Conservation (phyloP, 2,329 filamentous ascomycete genomes). For the Trichophyton mentagrophytes region DNA sequence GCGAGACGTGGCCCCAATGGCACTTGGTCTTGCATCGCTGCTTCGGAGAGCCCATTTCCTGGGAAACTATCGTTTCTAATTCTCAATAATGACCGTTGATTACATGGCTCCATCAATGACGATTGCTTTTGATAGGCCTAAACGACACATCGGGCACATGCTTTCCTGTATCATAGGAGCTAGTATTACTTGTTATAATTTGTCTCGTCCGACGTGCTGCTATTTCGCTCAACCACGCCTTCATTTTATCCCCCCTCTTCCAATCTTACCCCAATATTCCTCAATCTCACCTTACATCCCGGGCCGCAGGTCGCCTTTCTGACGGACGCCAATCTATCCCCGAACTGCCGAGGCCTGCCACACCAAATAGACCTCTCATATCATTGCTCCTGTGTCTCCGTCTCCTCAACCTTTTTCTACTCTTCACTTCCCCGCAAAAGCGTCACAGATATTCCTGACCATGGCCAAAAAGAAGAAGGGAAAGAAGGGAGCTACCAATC, state of each 20-base stretch:
- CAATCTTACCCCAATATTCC: slow-evolving; percentile 2
- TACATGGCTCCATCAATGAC: background rate
- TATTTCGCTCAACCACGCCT: background rate
- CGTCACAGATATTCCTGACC: background rate
- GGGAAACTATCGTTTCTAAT: background rate
- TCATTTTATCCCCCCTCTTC: background rate
- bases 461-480: slow-evolving; percentile 26
- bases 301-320: background rate
- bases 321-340: background rate
- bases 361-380: slow-evolving; percentile 12
- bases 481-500: slow-evolving; percentile 27
- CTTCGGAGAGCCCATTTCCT: slow-evolving; percentile 20
- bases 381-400: slow-evolving; percentile 5
- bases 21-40: slow-evolving; percentile 17
- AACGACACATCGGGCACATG: slow-evolving; percentile 1
- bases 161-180: background rate
- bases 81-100: background rate
- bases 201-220: background rate
- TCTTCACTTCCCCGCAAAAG: background rate
- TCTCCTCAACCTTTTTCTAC: slow-evolving; percentile 6
- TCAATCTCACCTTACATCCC: background rate
- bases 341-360: slow-evolving; percentile 11
- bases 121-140: slow-evolving; percentile 5
- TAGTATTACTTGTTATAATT: slow-evolving; percentile 3
- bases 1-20: slow-evolving; percentile 34